These are phyloP conservation scores for Aethionema arabicum DNA, from an alignment of 345 rosid species.

Conservation along the genomic window DNA sequence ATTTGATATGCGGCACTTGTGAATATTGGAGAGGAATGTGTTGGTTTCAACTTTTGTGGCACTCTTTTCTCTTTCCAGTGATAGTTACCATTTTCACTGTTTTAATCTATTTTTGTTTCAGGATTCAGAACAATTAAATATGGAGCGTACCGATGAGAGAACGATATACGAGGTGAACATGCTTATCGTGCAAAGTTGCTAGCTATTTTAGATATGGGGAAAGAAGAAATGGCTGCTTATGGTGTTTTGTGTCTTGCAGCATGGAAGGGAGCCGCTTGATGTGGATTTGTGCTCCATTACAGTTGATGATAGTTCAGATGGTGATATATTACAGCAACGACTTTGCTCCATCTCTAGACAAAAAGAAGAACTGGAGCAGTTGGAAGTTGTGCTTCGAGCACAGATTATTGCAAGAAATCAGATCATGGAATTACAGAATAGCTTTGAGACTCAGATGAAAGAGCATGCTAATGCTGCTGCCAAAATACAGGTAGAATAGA, in stretches of 20 bases:
- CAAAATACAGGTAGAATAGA: slow-evolving; percentile 59
- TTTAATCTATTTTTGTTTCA: slow-evolving; percentile 23
- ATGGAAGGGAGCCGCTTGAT: slow-evolving; percentile 66
- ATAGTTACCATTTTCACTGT: neutral
- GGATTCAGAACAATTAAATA: slow-evolving; percentile 67
- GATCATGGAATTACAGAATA: slow-evolving; percentile 60
- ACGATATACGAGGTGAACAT: slow-evolving; percentile 74
- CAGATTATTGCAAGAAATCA: slow-evolving; percentile 64
- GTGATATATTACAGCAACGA: slow-evolving; percentile 62
- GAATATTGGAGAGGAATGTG: neutral
- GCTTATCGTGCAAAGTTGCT: neutral
- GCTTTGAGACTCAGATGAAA: slow-evolving; percentile 56
- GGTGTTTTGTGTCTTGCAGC: slow-evolving; percentile 62
- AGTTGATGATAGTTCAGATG: slow-evolving; percentile 49
- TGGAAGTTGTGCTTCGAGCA: slow-evolving; percentile 84
- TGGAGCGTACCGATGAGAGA: slow-evolving; percentile 71
- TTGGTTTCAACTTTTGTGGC: neutral
- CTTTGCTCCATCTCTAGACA: slow-evolving; percentile 55
- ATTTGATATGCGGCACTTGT: too few relatives aligned
- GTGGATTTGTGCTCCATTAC: slow-evolving; percentile 59
- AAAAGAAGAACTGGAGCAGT: slow-evolving; percentile 69
- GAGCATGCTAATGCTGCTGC: slow-evolving; percentile 64
- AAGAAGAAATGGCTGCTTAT: slow-evolving; percentile 4
- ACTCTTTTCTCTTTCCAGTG: neutral
- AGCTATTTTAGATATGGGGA: neutral